Percentiles rank a stretch among this genome's conserved stretches.
Conservation (phyloP, 2,329 filamentous ascomycete species). For the Lecanicillium sp. region DNA sequence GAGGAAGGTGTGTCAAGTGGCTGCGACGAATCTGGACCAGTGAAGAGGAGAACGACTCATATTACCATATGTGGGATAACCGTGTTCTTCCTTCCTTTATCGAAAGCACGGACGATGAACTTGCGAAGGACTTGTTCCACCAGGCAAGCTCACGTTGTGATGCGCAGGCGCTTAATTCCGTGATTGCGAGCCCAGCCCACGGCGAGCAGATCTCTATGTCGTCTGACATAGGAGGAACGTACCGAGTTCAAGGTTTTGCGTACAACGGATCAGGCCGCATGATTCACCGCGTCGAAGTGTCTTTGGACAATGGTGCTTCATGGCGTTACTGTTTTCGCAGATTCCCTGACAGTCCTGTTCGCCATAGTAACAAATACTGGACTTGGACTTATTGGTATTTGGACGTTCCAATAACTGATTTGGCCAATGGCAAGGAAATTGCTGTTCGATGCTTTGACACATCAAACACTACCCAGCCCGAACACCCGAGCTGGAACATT, state of each 20-base stretch:
- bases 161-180: slow-evolving; percentile 40
- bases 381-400: slow-evolving; percentile 43
- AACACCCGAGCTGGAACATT: slow-evolving; percentile 35
- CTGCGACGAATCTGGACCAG: slow-evolving; percentile 30
- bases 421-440: slow-evolving; percentile 31
- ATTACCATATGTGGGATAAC: slow-evolving; percentile 44
- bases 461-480: slow-evolving; percentile 35
- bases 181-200: slow-evolving; percentile 36
- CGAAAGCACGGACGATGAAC: slow-evolving; percentile 37
- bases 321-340: slow-evolving; percentile 25
- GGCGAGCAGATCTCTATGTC: slow-evolving; percentile 32
- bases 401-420: slow-evolving; percentile 33
- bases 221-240: slow-evolving; percentile 28
- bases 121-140: slow-evolving; percentile 36
- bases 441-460: slow-evolving; percentile 36
- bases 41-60: slow-evolving; percentile 32
- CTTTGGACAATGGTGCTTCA: slow-evolving; percentile 34
- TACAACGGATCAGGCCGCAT: slow-evolving; percentile 42
- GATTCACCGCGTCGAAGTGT: slow-evolving; percentile 39
- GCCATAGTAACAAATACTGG: slow-evolving; percentile 44
- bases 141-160: slow-evolving; percentile 39
- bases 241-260: slow-evolving; percentile 37
- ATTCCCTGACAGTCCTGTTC: slow-evolving; percentile 36
- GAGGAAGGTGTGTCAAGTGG: slow-evolving; percentile 39
- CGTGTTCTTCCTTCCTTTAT: slow-evolving; percentile 41